phyloP scores from a whole-genome alignment of 164 flowering plant genomes.

The Aristolochia fimbriata region DNA sequence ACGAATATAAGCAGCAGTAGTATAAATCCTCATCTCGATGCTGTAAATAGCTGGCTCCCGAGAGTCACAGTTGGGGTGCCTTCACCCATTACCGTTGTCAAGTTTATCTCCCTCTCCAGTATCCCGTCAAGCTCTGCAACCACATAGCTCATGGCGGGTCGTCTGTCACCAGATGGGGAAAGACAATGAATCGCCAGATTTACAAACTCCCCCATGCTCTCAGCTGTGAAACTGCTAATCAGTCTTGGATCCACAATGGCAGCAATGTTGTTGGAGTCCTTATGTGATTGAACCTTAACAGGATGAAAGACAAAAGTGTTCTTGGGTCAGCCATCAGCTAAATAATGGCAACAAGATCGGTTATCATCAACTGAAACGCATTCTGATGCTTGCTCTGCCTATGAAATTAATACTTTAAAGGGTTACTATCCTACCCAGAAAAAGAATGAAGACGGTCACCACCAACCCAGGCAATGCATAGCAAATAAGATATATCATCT shows the following conservation, averaged over 20 bases:
- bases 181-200: slow-evolving; percentile 44
- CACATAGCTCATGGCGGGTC: slow-evolving; percentile 62
- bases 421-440: too few relatives aligned
- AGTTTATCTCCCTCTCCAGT: slow-evolving; percentile 62
- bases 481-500: neutral
- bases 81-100: slow-evolving; percentile 82
- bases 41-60: slow-evolving; percentile 71
- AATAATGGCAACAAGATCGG: too few relatives aligned
- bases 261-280: slow-evolving; percentile 34
- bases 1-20: neutral
- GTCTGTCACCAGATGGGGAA: slow-evolving; percentile 59
- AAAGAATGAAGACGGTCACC: neutral
- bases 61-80: slow-evolving; percentile 67
- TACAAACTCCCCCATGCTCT: slow-evolving; percentile 67
- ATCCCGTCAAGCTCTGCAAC: slow-evolving; percentile 66
- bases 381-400: too few relatives aligned
- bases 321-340: too few relatives aligned
- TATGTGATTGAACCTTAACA: slow-evolving; percentile 46
- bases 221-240: slow-evolving; percentile 64
- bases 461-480: neutral
- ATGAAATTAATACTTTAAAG: too few relatives aligned
- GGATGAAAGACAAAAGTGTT: neutral
- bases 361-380: too few relatives aligned
- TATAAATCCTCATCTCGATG: slow-evolving; percentile 29
- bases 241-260: slow-evolving; percentile 52